Evolutionary conservation across 2,329 filamentous ascomycete species (phyloP).

Genomic region (Botrytis cinerea): DNA sequence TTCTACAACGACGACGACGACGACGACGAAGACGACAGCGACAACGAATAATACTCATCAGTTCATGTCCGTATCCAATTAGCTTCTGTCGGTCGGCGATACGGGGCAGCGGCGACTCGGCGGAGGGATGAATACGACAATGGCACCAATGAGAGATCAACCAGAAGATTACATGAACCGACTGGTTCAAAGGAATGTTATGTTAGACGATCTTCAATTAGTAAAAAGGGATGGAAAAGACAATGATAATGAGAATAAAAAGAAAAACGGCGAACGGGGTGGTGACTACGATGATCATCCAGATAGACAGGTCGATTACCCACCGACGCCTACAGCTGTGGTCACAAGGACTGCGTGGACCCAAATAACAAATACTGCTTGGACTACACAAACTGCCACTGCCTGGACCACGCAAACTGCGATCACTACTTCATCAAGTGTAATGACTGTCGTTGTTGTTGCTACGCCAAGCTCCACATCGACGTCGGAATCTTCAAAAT

Average conservation of each 20-base stretch:
- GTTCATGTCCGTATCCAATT: conserved; percentile 32
- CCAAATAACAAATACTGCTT: conserved; percentile 19
- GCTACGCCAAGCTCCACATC: conserved; percentile 8
- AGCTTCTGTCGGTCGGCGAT: conserved; percentile 34
- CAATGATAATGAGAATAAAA: background rate
- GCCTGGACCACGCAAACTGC: conserved; percentile 15
- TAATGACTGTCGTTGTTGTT: conserved; percentile 3
- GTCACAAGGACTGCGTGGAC: conserved; percentile 16
- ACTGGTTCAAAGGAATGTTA: conserved; percentile 27
- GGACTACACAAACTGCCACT: conserved; percentile 20
- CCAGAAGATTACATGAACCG: conserved; percentile 27
- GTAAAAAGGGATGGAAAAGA: conserved; percentile 24
- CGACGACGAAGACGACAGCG: background rate
- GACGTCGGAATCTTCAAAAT: background rate
- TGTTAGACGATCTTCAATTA: background rate
- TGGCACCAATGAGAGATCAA: conserved; percentile 39
- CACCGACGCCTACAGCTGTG: background rate
- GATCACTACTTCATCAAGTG: conserved; percentile 7
- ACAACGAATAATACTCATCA: conserved; percentile 17
- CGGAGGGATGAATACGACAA: conserved; percentile 39
- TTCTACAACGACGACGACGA: conserved; percentile 22
- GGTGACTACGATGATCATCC: background rate
- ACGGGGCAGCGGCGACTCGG: conserved; percentile 30
- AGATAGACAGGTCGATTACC: background rate
- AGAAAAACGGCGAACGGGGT: conserved; percentile 2